Conservation (phyloP, 1,284 basidiomycete species). For the Ganoderma sinense region DNA sequence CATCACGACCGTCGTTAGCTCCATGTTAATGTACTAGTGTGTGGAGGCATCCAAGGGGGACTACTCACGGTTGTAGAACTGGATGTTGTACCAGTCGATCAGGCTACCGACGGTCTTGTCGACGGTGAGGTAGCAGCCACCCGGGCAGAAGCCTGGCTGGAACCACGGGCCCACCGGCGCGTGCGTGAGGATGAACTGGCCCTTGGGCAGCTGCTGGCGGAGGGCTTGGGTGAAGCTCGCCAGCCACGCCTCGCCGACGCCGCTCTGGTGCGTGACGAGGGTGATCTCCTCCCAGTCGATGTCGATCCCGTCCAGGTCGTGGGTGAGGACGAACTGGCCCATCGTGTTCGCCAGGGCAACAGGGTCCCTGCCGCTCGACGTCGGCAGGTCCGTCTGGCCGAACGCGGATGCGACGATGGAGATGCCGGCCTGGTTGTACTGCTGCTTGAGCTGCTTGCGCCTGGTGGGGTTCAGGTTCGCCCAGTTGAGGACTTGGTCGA, state of each 20-base stretch:
- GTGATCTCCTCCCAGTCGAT: conserved; percentile 63
- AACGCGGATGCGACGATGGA: conserved; percentile 58
- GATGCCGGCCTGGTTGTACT: conserved; percentile 54
- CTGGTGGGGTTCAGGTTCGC: conserved; percentile 21
- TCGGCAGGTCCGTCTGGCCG: conserved; percentile 59
- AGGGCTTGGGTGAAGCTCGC: conserved; percentile 50
- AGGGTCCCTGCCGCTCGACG: conserved; percentile 49
- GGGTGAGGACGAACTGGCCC: conserved; percentile 45
- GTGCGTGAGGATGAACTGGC: conserved; percentile 46
- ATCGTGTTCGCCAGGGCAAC: conserved; percentile 50
- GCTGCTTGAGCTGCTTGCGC: conserved; percentile 45
- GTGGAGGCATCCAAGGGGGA: not conserved
- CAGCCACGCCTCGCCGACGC: conserved; percentile 49
- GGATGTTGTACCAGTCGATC: conserved; percentile 35
- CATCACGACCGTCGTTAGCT: not conserved
- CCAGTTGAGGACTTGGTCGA: conserved; percentile 20
- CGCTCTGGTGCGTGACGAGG: conserved; percentile 44
- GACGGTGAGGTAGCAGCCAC: conserved; percentile 27
- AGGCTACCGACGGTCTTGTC: conserved; percentile 25
- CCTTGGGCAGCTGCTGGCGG: conserved; percentile 41
- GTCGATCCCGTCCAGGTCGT: conserved; percentile 59
- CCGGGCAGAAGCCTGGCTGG: conserved; percentile 23
- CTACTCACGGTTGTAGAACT: conserved; percentile 69
- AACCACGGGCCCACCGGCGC: conserved; percentile 34
- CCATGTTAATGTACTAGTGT: no score